These are phyloP conservation scores for Dendrostoma leiphaemia DNA, from an alignment of 2,329 filamentous ascomycete species.

Conservation along the genomic window DNA sequence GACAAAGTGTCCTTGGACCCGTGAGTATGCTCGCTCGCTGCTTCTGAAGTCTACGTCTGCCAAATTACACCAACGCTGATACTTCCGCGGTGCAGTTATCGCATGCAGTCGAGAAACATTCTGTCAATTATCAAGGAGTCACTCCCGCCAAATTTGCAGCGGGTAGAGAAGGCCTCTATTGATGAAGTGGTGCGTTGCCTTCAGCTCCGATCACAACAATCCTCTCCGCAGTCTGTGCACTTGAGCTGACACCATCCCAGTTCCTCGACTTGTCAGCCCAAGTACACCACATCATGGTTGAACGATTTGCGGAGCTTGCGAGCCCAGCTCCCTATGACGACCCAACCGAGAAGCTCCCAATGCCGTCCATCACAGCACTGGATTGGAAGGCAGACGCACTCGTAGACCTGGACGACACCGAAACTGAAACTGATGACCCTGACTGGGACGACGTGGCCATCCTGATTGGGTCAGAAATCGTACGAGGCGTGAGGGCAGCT, in stretches of 20 bases:
- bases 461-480: slow-evolving; percentile 83
- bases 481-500: slow-evolving; percentile 68
- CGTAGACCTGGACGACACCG: slow-evolving; percentile 69
- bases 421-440: slow-evolving; percentile 75
- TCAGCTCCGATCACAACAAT: not conserved
- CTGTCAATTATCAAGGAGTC: slow-evolving; percentile 73
- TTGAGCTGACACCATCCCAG: not conserved
- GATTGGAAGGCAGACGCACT: slow-evolving; percentile 85
- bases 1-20: slow-evolving; percentile 95
- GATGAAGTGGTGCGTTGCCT: slow-evolving; percentile 71
- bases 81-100: slow-evolving; percentile 48
- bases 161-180: slow-evolving; percentile 89
- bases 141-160: slow-evolving; percentile 64
- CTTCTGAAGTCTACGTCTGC: not conserved
- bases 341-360: slow-evolving; percentile 66
- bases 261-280: slow-evolving; percentile 90
- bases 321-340: slow-evolving; percentile 72
- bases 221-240: not conserved
- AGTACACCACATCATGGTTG: slow-evolving; percentile 70
- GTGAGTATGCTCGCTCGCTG: not conserved
- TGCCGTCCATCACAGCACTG: slow-evolving; percentile 65
- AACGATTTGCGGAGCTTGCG: slow-evolving; percentile 72
- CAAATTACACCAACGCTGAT: not conserved
- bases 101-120: slow-evolving; percentile 80
- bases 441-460: slow-evolving; percentile 97